Base-by-base conservation (phyloP, 2,329 filamentous ascomycete species). In the Beauveria medogensis region DNA sequence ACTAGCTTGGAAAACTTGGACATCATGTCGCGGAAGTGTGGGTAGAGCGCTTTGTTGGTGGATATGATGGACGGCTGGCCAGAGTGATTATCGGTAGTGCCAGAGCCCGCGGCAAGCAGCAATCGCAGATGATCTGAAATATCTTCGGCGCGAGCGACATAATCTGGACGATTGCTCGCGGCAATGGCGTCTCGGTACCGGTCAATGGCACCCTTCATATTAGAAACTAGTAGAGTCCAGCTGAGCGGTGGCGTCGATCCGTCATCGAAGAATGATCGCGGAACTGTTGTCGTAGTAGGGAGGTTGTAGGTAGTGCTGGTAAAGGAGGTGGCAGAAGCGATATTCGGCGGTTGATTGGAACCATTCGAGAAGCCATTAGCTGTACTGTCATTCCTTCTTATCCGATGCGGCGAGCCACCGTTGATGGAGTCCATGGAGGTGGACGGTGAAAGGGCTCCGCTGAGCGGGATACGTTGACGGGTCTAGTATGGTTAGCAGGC, bases 1-100 rank as follows among this genome's bases (percentile, higher is more conserved):
- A 99, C 94, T 10, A 99, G 81, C 73, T 99, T 99, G n/a, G 94
- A 97, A 73, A 99, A 99, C 68, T 96, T 92, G 50, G 94, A 97
- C 94, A 99, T 99, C 87, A 97, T 97, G 71, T 97, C 94, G 59
- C 94, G 83, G 75, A 99, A 99, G 74, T 97, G 92, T 26, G 94
- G 94, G 70, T 97, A 97, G 18, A 99, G 79, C 0, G 92, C 90
- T 73, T 97, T 97, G 79, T 99, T 99, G 5, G 91, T 95, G 7
- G 92, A 97, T 63, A 99, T 99, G 69, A 99, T 97, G n/a, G 94
- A 97, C 5, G 94, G 94, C 67, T 97, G 96, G 47, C 94, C 94
- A 22, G 94, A 97, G 73, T 99, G 94, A 70, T 99, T 99, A 75
- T 99, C 94, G 0, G 94, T 99, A 2, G 94, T 99, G 60, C 93